Evolutionary conservation across 2,329 filamentous ascomycete species (phyloP).

Genomic region (Alternaria hordeiaustralica): DNA sequence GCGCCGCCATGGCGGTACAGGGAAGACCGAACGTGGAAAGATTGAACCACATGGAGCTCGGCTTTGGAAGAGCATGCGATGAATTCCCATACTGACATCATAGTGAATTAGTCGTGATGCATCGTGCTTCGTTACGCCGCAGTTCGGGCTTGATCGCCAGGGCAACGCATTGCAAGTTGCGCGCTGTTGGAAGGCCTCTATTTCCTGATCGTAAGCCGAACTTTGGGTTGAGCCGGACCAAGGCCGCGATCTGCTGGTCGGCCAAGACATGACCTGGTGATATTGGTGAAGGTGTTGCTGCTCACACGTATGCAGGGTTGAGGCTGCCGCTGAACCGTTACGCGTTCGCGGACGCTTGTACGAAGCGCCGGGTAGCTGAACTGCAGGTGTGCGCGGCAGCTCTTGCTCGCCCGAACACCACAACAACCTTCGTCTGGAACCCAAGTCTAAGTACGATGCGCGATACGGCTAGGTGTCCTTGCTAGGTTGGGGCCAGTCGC

Average conservation of each 20-base stretch:
- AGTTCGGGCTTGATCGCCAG: background rate
- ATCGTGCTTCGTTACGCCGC: background rate
- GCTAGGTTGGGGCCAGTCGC: constrained; percentile 8
- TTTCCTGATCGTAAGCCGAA: background rate
- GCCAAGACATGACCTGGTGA: background rate
- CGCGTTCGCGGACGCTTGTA: background rate
- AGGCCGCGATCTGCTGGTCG: background rate
- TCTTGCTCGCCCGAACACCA: background rate
- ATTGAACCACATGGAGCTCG: background rate
- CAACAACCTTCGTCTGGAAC: background rate
- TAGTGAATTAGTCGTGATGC: background rate
- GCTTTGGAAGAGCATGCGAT: background rate
- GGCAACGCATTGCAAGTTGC: background rate
- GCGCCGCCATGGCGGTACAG: background rate
- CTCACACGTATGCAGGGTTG: background rate
- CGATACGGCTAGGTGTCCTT: background rate
- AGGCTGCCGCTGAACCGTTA: background rate
- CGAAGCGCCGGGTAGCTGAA: background rate
- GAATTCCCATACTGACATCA: background rate
- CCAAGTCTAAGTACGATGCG: background rate
- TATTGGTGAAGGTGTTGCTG: background rate
- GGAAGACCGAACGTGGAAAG: background rate
- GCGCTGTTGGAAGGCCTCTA: background rate
- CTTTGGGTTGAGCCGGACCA: background rate
- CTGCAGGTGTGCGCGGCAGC: background rate